Evolutionary conservation across 2,329 filamentous ascomycete species (phyloP).

Genomic region (Escovopsis weberi): DNA sequence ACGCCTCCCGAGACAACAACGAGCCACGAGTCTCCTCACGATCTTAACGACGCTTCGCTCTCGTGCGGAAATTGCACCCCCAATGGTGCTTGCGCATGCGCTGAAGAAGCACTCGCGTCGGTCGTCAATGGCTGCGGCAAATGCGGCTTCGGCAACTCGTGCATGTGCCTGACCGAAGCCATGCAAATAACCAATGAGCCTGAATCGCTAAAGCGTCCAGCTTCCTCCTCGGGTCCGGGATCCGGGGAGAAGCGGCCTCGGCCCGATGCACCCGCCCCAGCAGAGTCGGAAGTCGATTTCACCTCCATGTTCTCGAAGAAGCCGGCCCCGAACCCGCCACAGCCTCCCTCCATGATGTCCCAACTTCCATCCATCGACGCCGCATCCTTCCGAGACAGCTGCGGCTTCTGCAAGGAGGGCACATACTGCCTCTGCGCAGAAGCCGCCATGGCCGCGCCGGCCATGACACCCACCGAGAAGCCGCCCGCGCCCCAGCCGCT

Average conservation of each 20-base stretch:
- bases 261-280: conserved; percentile 31
- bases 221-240: conserved; percentile 26
- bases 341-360: conserved; percentile 11
- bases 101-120: conserved; percentile 41
- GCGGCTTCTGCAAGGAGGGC: conserved; percentile 71
- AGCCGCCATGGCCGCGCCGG: conserved; percentile 25
- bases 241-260: conserved; percentile 43
- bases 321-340: conserved; percentile 13
- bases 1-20: conserved; percentile 33
- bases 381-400: conserved; percentile 46
- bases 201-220: conserved; percentile 32
- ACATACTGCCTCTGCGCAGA: conserved; percentile 75
- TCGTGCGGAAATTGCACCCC: conserved; percentile 43
- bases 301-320: conserved; percentile 47
- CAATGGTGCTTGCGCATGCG: conserved; percentile 40
- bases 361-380: conserved; percentile 21
- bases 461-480: conserved; percentile 23
- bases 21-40: conserved; percentile 14
- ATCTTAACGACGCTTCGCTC: conserved; percentile 19
- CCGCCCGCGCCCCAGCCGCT: conserved; percentile 21
- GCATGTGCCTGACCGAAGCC: conserved; percentile 50
- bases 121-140: conserved; percentile 46
- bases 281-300: conserved; percentile 60
- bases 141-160: conserved; percentile 47
- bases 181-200: conserved; percentile 29